phyloP scores from a whole-genome alignment of 345 rosid genomes.

The Diplotaxis tenuifolia region DNA sequence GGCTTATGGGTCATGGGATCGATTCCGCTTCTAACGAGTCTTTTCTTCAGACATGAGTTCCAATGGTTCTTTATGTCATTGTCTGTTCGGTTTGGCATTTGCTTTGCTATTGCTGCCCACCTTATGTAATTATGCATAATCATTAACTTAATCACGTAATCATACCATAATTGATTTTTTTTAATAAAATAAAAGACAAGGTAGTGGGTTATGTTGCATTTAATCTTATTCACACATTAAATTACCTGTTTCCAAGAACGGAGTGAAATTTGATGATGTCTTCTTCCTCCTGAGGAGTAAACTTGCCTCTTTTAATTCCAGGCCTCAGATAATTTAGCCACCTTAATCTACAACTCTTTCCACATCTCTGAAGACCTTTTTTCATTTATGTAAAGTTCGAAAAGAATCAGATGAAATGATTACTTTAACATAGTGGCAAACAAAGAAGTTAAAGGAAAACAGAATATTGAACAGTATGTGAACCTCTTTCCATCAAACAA shows the following conservation, averaged over 20 bases:
- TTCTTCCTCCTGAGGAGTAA: slow-evolving; percentile 32
- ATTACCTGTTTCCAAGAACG: slow-evolving; percentile 19
- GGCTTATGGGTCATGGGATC: slow-evolving; percentile 36
- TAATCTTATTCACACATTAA: neutral
- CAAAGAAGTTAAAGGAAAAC: neutral
- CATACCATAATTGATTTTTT: neutral
- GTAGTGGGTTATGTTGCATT: neutral
- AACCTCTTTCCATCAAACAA: slow-evolving; percentile 1
- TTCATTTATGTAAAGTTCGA: neutral
- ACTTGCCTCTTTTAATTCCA: slow-evolving; percentile 36
- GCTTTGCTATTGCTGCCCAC: slow-evolving; percentile 41
- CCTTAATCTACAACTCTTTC: slow-evolving; percentile 36
- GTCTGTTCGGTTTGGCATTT: slow-evolving; percentile 37
- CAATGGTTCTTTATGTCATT: slow-evolving; percentile 41
- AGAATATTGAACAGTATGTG: neutral
- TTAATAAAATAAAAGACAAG: neutral
- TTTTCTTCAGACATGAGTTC: slow-evolving; percentile 39
- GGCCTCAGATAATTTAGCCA: slow-evolving; percentile 38
- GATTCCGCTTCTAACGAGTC: slow-evolving; percentile 27
- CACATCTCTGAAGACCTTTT: slow-evolving; percentile 36
- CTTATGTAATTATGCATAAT: slow-evolving; percentile 4
- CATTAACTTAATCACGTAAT: neutral
- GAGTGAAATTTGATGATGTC: slow-evolving; percentile 25
- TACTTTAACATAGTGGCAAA: slow-evolving; percentile 6
- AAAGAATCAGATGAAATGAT: neutral